Conservation (phyloP, 1,284 basidiomycete genomes). For the Veloboletus limbatus region DNA sequence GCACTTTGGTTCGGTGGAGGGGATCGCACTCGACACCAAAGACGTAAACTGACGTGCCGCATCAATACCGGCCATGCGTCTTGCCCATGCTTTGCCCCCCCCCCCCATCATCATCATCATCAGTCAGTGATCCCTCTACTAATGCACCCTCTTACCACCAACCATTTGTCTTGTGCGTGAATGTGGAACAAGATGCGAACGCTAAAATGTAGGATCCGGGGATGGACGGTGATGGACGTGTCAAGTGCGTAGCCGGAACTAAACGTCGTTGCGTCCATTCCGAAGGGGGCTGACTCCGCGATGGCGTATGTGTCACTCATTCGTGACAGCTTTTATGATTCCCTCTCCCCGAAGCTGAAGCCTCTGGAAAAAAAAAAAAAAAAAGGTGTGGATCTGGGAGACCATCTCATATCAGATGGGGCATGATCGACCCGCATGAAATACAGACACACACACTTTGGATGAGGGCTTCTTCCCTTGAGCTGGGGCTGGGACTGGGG, state of each 20-base stretch:
- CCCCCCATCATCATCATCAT: no score
- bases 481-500: conserved; percentile 17
- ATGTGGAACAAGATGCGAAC: not conserved
- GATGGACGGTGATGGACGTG: no score
- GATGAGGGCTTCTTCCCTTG: conserved; percentile 20
- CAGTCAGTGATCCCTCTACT: no score
- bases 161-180: conserved; percentile 1
- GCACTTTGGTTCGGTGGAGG: no score
- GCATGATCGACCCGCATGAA: conserved; percentile 18
- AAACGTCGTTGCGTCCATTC: not conserved
- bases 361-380: no score
- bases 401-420: no score
- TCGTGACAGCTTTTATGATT: conserved; percentile 18
- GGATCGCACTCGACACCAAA: conserved; percentile 7
- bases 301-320: conserved; percentile 14
- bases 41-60: conserved; percentile 28
- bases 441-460: conserved; percentile 14
- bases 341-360: no score
- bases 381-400: conserved; percentile 22
- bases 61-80: conserved; percentile 22
- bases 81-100: conserved; percentile 15
- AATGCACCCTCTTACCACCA: no score
- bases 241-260: conserved; percentile 17
- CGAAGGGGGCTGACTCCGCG: conserved; percentile 27
- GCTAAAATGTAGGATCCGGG: conserved; percentile 12